These are phyloP conservation scores for Porogramme epimiltina DNA, from an alignment of 1,284 basidiomycete species.

Conservation along the genomic window DNA sequence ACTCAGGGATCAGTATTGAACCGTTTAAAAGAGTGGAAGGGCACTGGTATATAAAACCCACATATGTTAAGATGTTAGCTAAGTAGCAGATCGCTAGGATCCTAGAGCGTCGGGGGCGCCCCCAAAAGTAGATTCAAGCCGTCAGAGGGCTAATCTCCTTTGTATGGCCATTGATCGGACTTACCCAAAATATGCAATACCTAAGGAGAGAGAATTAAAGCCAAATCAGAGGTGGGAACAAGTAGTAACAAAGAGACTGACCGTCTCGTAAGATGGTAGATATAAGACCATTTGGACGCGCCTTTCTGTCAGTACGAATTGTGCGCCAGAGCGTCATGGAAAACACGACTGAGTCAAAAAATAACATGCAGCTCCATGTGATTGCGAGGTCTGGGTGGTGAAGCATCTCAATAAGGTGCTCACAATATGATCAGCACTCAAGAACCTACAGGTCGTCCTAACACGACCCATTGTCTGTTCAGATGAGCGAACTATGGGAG, in stretches of 20 bases:
- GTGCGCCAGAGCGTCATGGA: not conserved
- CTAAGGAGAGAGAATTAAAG: too few species aligned
- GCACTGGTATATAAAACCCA: too few species aligned
- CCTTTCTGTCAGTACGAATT: not conserved
- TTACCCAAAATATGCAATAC: slow-evolving; percentile 5
- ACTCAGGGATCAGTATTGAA: too few species aligned
- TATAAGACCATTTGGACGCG: not conserved
- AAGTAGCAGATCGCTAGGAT: slow-evolving; percentile 1
- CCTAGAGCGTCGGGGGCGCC: not conserved
- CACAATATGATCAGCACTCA: too few species aligned
- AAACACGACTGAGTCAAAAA: slow-evolving; percentile 3
- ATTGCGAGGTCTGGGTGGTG: not conserved
- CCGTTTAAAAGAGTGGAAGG: too few species aligned
- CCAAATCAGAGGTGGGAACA: too few species aligned
- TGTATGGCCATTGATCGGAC: not conserved
- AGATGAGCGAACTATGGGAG: too few species aligned
- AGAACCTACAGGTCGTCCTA: too few species aligned
- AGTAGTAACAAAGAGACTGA: too few species aligned
- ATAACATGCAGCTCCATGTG: not conserved
- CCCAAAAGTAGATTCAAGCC: not conserved
- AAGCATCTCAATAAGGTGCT: not conserved
- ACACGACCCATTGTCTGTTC: too few species aligned
- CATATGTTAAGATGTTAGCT: slow-evolving; percentile 2
- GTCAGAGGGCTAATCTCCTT: too few species aligned
- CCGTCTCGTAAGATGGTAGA: slow-evolving; percentile 4